Evolutionary conservation across 345 rosid genomes (phyloP), one percentile per base, ranked within the genome.

Genomic region (Reutealis trisperma): DNA sequence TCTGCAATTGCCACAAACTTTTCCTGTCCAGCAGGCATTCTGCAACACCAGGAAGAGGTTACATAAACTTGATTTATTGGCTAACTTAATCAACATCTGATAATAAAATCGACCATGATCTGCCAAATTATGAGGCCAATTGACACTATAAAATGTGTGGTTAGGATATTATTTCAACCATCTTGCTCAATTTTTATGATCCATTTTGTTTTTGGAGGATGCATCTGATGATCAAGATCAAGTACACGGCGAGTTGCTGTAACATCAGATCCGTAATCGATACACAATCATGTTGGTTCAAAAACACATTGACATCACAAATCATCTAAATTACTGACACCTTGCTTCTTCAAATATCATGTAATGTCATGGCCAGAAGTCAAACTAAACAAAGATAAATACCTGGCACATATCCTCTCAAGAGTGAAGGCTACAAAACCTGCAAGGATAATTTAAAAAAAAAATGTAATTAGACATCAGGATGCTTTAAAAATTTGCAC

Each of bases 21-120:
- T 75, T 95, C 98, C 86, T 90, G 77, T 63, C 97, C 98, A 72
- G 72, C 75, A 11, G 93, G 94, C 93, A 95, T 89, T 74, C 99
- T 93, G 79, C 59, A 72, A 71, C 42, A 70, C 25, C 32, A 61
- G 57, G 9, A 55, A 75, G 58, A 75, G 15, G 37, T 18, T 49
- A 25, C 25, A 51, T 62, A 55, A 78, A 76, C 72, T 77, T 44
- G 37, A 52, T 34, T 63, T 18, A 47, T 66, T 67, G 6, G 16
- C 64, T 45, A 63, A 8, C 32, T 71, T n/a, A 55, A 66, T 51
- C 54, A 34, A 42, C 18, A 52, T 6, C 6, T 21, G 14, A 18
- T 19, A 8, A 19, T 32, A 44, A 16, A 62, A 62, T 25, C 30
- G 44, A 30, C 47, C 32, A n/a, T 16, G 65, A 14, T 58, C 52